Conservation (phyloP, 1,284 basidiomycete genomes). For the Earliella scabrosa region DNA sequence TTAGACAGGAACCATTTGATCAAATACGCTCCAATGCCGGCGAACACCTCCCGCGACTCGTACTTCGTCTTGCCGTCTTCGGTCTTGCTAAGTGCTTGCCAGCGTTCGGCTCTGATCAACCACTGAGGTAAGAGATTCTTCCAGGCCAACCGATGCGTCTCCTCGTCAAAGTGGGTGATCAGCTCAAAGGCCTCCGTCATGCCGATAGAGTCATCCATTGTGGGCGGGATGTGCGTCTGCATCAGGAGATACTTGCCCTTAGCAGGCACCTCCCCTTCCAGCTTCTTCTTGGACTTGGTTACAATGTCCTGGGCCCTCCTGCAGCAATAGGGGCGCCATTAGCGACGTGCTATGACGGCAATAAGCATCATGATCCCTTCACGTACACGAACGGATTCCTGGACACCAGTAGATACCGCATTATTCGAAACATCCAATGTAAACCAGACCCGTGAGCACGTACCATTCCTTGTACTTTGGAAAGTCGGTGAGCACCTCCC, state of each 20-base stretch:
- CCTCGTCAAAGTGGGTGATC: conserved; percentile 48
- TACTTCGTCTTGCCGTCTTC: conserved; percentile 62
- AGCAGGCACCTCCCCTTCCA: conserved; percentile 52
- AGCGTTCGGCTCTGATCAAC: conserved; percentile 58
- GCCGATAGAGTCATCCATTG: conserved; percentile 41
- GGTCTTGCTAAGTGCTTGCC: conserved; percentile 62
- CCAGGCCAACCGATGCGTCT: conserved; percentile 64
- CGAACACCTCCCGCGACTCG: conserved; percentile 66
- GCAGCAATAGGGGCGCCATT: not conserved
- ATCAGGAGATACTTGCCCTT: conserved; percentile 53
- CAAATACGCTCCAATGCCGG: conserved; percentile 59
- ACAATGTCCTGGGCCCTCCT: conserved; percentile 61
- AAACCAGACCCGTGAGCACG: not conserved
- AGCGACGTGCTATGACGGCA: no score
- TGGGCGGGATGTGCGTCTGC: conserved; percentile 62
- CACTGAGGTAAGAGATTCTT: conserved; percentile 43
- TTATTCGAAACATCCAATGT: no score
- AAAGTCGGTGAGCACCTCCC: conserved; percentile 50
- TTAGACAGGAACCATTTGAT: conserved; percentile 49
- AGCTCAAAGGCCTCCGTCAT: conserved; percentile 35
- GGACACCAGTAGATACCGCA: no score
- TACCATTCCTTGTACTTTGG: conserved; percentile 57
- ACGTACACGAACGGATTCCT: conserved; percentile 75
- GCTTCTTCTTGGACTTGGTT: conserved; percentile 44
- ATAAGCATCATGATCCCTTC: no score